Base-by-base conservation (phyloP, 139 green algal genomes). In the Zygnema circumcarinatum region DNA sequence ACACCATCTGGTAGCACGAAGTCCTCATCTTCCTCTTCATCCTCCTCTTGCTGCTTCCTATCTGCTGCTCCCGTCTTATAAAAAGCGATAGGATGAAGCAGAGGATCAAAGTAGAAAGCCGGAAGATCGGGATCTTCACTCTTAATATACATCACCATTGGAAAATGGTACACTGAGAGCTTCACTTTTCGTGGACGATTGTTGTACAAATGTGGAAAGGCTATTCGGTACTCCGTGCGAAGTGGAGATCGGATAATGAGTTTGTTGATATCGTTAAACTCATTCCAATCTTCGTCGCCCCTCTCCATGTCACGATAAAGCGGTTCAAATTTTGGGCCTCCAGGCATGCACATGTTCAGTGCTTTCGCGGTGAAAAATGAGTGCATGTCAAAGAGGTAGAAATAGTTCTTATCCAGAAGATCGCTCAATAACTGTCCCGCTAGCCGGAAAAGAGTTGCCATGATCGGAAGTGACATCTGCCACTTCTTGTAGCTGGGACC, bases 211-310 rank as follows among this genome's bases (percentile, higher is more conserved):
- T 98, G 98, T 33, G 97, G 97, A 93, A 99, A 99, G 11, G 96
- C 97, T 42, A 99, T 90, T 88, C 95, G 94, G 93, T 98, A 98
- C 90, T 97, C 96, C 29, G 96, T 98, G 74, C 95, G 90, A 81
- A 98, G 95, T 67, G 94, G 95, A 0, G 92, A 94, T 40, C 97
- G 93, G 90, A 99, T 99, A 94, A 99, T 99, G 87, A 99, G 95
- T 95, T 99, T 99, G 94, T 98, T 98, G 92, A 99, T 99, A 93
- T 99, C 97, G 91, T 99, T 99, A 94, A 99, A 99, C 94, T 99
- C 97, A 91, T 99, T 99, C 97, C 97, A 99, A 93, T 99, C 97
- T 92, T 97, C 52, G 40, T 94, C 92, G n/a, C 40, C 79, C 39
- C 94, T 95, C 91, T 98, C 96, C 94, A 97, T 98, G 94, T 99